Conservation (phyloP, 345 rosid genomes). For the Brassica nigra region DNA sequence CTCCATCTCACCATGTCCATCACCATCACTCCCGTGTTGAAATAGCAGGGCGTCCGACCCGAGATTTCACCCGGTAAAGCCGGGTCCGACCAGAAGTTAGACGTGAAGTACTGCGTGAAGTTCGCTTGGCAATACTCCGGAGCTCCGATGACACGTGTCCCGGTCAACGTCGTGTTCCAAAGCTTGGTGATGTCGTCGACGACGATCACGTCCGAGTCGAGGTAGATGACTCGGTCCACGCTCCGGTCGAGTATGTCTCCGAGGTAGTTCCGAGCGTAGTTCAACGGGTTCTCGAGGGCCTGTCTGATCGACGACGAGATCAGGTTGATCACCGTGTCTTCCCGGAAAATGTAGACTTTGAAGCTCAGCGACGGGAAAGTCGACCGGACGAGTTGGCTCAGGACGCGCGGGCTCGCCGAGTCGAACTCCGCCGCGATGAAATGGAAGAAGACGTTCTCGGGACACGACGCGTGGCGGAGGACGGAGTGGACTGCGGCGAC, state of each 20-base stretch:
- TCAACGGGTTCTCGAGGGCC: constrained; percentile 90
- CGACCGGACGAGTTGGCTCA: constrained; percentile 78
- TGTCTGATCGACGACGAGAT: constrained; percentile 85
- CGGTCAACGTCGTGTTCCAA: constrained; percentile 64
- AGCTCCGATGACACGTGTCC: constrained; percentile 78
- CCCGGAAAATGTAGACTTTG: constrained; percentile 86
- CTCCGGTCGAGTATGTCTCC: constrained; percentile 78
- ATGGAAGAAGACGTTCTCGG: constrained; percentile 83
- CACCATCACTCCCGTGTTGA: constrained; percentile 98
- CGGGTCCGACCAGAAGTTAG: constrained; percentile 85
- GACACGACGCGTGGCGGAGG: constrained; percentile 91
- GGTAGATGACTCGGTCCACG: constrained; percentile 90
- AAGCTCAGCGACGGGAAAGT: constrained; percentile 93
- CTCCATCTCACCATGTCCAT: constrained; percentile 91
- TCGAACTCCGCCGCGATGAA: constrained; percentile 92
- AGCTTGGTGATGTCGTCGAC: constrained; percentile 85
- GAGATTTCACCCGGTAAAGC: constrained; percentile 56
- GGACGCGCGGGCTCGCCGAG: constrained; percentile 73
- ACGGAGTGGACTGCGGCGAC: constrained; percentile 97
- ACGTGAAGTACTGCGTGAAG: constrained; percentile 83
- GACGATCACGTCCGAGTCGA: constrained; percentile 86
- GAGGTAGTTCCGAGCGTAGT: constrained; percentile 88
- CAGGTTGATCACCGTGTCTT: constrained; percentile 77
- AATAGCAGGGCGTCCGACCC: constrained; percentile 72
- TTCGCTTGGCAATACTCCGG: constrained; percentile 97